A percentile compares a stretch with the other conserved stretches of the same genome.
phyloP scores from a whole-genome alignment of 495 filamentous ascomycete species.

The Penicillium riverlandense region DNA sequence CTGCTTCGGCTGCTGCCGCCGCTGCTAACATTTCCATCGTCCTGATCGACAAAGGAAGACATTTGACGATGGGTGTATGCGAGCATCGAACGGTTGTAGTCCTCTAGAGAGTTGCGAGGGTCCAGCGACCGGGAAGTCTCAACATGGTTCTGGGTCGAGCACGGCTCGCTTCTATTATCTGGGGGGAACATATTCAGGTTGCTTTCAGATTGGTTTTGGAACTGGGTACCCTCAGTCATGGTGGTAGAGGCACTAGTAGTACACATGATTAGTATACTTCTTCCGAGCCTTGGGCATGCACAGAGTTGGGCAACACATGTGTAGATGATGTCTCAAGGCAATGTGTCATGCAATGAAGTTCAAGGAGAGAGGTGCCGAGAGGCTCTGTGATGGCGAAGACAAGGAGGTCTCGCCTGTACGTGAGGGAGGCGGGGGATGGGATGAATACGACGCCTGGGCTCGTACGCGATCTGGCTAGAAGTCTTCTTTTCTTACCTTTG shows the following conservation, averaged over 20 bases:
- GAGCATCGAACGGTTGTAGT: conserved; percentile 41
- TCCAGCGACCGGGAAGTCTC: conserved; percentile 16
- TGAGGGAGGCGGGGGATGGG: too few relatives aligned
- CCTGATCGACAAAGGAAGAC: conserved; percentile 28
- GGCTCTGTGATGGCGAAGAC: too few relatives aligned
- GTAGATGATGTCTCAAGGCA: too few relatives aligned
- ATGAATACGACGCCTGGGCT: too few relatives aligned
- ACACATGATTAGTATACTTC: too few relatives aligned
- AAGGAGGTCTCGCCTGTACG: too few relatives aligned
- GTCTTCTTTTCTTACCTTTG: too few relatives aligned
- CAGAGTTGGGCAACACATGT: too few relatives aligned
- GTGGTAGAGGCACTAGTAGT: conserved; percentile 6
- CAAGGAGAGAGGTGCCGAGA: too few relatives aligned
- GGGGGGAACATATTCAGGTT: conserved; percentile 14
- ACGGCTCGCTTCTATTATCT: conserved; percentile 13
- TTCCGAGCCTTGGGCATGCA: too few relatives aligned
- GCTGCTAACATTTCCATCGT: conserved; percentile 11
- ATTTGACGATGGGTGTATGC: conserved; percentile 41
- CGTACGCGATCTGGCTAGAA: too few relatives aligned
- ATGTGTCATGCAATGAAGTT: too few relatives aligned
- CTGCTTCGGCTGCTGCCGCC: conserved; percentile 24
- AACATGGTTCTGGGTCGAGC: conserved; percentile 8
- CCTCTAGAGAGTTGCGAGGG: conserved; percentile 29
- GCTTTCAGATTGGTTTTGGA: conserved; percentile 12
- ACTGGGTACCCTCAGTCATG: conserved; percentile 17